Evolutionary conservation across 805 yeast species (phyloP), one percentile per base, ranked within the genome.

Genomic region (Wickerhamiella sorbophila): DNA sequence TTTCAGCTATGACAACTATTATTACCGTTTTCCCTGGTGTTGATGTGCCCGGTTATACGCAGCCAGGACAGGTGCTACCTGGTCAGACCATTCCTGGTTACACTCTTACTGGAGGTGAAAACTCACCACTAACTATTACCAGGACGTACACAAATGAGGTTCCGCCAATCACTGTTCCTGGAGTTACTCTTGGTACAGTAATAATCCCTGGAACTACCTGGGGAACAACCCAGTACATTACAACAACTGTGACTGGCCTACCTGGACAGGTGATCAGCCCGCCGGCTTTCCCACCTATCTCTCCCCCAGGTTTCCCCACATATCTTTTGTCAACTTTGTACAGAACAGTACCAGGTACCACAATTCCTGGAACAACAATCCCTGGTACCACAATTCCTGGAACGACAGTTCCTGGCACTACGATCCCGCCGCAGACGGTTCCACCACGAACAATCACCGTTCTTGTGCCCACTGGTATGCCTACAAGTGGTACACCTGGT

Each of bases 301-400:
- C 38, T 36, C 31, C 3, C 29, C 41, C 8, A 18, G 29, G 4
- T 17, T 31, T 4, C 29, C 41, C 3, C 36, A 21, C 32, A n/a
- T 40, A 41, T 34, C 24, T 34, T 22, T 31, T 36, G 5, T 20
- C 15, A 12, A 39, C 41, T 6, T 34, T 20, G 17, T 15, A 21
- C 22, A 17, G n/a, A 6, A 20, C 40, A 24, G 17, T n/a, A n/a
- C 31, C 33, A 29, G 19, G 38, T n/a, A 31, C 19, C 17, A 16
- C 14, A 20, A 17, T 16, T n/a, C 32, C 37, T 6, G 22, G 35
- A n/a, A 16, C 21, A 12, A 36, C 46, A 10, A 36, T 39, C 12
- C 51, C 50, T 2, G 49, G 49, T 12, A 41, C 48, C 2, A 47
- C 50, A 5, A 38, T 42, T 12, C 37, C 51, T 16, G 37, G 36